These are phyloP conservation scores for Ceratobasidium sp. DNA, from an alignment of 1,284 basidiomycete genomes.

Conservation along the genomic window DNA sequence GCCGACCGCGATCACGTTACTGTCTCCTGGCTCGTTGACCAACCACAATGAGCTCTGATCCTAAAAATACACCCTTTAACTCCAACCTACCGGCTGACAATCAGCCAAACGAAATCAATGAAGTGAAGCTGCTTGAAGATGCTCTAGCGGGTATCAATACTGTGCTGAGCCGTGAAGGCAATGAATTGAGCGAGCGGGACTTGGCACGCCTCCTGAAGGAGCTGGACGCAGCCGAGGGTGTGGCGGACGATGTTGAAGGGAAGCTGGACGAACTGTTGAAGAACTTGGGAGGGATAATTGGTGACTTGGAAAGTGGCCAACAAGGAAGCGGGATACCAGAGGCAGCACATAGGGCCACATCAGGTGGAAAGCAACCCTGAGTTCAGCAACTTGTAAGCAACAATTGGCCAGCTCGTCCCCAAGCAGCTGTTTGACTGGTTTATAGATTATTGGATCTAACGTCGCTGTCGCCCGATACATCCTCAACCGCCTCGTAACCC, in stretches of 20 bases:
- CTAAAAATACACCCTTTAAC: not conserved
- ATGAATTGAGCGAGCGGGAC: conserved; percentile 42
- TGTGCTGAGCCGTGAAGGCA: conserved; percentile 5
- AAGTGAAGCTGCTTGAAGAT: conserved; percentile 10
- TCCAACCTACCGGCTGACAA: not conserved
- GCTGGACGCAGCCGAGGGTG: conserved; percentile 49
- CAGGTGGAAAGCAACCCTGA: too few species aligned
- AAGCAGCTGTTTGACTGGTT: too few species aligned
- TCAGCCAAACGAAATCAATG: not conserved
- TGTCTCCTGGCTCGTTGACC: not conserved
- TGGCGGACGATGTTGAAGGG: conserved; percentile 50
- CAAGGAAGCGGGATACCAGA: not conserved
- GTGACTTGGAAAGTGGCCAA: conserved; percentile 41
- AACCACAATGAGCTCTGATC: conserved; percentile 6
- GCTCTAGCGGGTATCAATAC: conserved; percentile 10
- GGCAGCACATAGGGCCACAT: too few species aligned
- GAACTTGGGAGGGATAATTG: conserved; percentile 46
- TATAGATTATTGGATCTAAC: not conserved
- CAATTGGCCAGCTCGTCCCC: too few species aligned
- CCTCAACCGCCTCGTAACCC: conserved; percentile 67
- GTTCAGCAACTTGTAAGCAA: too few species aligned
- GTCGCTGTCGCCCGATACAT: conserved; percentile 16
- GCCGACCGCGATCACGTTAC: not conserved
- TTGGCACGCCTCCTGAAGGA: conserved; percentile 48
- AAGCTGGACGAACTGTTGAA: conserved; percentile 49